Conservation (phyloP, 345 rosid species). For the Camelina laxa region DNA sequence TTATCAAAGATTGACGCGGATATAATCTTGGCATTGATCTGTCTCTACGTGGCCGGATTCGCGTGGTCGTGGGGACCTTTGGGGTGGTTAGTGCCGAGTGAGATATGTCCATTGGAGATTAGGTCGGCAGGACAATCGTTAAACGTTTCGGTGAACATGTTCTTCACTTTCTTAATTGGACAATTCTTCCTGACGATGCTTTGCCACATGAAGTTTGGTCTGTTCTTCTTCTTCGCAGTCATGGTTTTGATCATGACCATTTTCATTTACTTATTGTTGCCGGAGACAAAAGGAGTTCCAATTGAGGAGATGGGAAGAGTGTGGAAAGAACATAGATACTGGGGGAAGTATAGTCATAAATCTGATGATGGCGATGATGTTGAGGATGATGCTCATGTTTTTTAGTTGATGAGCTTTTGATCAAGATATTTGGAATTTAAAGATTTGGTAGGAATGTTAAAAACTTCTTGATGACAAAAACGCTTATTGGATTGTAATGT, state of each 20-base stretch:
- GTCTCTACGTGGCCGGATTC: slow-evolving; percentile 44
- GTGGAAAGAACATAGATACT: slow-evolving; percentile 44
- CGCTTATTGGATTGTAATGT: neutral
- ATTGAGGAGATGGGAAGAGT: slow-evolving; percentile 51
- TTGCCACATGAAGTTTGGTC: slow-evolving; percentile 49
- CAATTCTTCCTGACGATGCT: slow-evolving; percentile 51
- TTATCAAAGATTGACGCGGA: slow-evolving; percentile 8
- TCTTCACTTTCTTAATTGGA: slow-evolving; percentile 47
- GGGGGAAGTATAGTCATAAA: slow-evolving; percentile 36
- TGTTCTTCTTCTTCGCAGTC: slow-evolving; percentile 46
- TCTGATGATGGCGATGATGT: slow-evolving; percentile 13
- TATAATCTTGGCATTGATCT: slow-evolving; percentile 41
- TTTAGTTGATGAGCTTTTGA: slow-evolving; percentile 11
- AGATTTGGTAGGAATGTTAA: slow-evolving; percentile 10
- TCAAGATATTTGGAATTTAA: neutral
- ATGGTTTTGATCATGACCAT: slow-evolving; percentile 46
- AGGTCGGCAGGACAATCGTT: slow-evolving; percentile 43
- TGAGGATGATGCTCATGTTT: slow-evolving; percentile 3
- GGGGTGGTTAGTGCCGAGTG: slow-evolving; percentile 51
- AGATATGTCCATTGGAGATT: slow-evolving; percentile 45
- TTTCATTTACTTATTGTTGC: slow-evolving; percentile 44
- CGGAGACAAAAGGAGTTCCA: slow-evolving; percentile 51
- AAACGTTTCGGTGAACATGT: slow-evolving; percentile 50
- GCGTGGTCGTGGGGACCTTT: slow-evolving; percentile 52
- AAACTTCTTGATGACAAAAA: neutral